phyloP scores from a whole-genome alignment of 1,284 basidiomycete species.

The Apiotrichum porosum region DNA sequence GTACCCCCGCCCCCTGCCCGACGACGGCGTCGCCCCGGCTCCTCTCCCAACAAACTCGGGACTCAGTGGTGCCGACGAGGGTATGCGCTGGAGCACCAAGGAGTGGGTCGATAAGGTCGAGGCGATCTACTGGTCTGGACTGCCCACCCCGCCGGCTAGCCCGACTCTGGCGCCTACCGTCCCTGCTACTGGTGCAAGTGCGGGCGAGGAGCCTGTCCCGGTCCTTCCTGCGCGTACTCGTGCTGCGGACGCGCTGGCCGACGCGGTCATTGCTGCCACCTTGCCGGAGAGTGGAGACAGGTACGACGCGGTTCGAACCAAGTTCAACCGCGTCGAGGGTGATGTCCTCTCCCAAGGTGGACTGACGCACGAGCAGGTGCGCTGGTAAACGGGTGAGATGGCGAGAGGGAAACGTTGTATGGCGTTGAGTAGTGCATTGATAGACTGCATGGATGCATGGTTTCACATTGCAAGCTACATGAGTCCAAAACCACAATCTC shows the following conservation, averaged over 20 bases:
- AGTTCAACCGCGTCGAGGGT: constrained; percentile 80
- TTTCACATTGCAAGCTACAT: too few relatives aligned
- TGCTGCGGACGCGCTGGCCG: constrained; percentile 52
- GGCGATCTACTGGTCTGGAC: constrained; percentile 63
- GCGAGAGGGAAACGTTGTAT: too few relatives aligned
- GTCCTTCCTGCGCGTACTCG: constrained; percentile 5
- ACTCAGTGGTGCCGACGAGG: constrained; percentile 47
- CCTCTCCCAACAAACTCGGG: constrained; percentile 10
- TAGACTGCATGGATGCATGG: too few relatives aligned
- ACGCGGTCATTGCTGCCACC: constrained; percentile 50
- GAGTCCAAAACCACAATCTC: too few relatives aligned
- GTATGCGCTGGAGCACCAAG: constrained; percentile 51
- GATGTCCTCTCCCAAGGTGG: constrained; percentile 62
- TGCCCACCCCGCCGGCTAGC: constrained; percentile 56
- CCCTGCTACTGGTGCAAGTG: constrained; percentile 2
- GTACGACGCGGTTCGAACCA: constrained; percentile 59
- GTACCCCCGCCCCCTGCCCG: constrained; percentile 56
- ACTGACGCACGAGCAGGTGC: constrained; percentile 60
- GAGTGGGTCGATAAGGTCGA: constrained; percentile 76
- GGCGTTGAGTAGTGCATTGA: too few relatives aligned
- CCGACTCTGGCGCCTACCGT: constrained; percentile 26
- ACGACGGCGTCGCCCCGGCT: constrained; percentile 40
- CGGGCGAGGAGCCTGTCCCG: constrained; percentile 2
- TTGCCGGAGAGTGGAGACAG: constrained; percentile 42
- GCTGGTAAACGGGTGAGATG: constrained; percentile 58